Evolutionary conservation across 495 filamentous ascomycete genomes (phyloP).

Genomic region (Tuber microsphaerosporum): DNA sequence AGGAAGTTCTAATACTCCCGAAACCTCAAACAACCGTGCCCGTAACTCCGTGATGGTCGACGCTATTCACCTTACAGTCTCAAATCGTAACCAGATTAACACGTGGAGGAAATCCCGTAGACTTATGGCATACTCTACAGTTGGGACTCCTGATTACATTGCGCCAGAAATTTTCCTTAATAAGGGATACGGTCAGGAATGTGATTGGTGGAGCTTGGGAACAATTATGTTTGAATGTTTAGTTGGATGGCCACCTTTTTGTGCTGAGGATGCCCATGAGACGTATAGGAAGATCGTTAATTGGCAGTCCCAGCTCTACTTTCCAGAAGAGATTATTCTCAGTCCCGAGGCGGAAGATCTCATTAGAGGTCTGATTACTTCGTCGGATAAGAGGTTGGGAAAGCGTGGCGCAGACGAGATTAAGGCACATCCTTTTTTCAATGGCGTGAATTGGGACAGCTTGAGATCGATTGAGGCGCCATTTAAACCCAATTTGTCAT

Average conservation of each 20-base stretch:
- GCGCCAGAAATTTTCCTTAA: conserved; percentile 97
- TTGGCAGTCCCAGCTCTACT: conserved; percentile 91
- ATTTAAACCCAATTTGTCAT: conserved; percentile 85
- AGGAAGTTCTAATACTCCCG: conserved; percentile 58
- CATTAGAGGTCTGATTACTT: conserved; percentile 86
- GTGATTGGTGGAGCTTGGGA: conserved; percentile 98
- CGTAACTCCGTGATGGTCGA: conserved; percentile 90
- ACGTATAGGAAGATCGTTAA: conserved; percentile 99
- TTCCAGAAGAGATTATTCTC: conserved; percentile 87
- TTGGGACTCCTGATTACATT: conserved; percentile 97
- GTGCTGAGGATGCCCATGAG: conserved; percentile 91
- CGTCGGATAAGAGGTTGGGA: conserved; percentile 82
- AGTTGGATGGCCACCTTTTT: conserved; percentile 98
- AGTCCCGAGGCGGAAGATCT: conserved; percentile 79
- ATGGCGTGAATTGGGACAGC: conserved; percentile 85
- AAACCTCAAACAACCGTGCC: conserved; percentile 54
- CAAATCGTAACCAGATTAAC: conserved; percentile 92
- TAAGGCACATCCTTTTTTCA: conserved; percentile 91
- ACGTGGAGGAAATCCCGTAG: conserved; percentile 95
- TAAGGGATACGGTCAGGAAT: conserved; percentile 88
- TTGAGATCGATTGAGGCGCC: conserved; percentile 87
- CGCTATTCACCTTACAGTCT: conserved; percentile 96
- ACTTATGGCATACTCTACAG: conserved; percentile 94
- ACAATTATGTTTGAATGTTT: conserved; percentile 99
- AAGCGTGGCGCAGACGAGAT: conserved; percentile 77